Percentiles rank a stretch among this genome's conserved stretches.
Conservation (phyloP, 768 basidiomycete genomes). For the Leccinum boreale region DNA sequence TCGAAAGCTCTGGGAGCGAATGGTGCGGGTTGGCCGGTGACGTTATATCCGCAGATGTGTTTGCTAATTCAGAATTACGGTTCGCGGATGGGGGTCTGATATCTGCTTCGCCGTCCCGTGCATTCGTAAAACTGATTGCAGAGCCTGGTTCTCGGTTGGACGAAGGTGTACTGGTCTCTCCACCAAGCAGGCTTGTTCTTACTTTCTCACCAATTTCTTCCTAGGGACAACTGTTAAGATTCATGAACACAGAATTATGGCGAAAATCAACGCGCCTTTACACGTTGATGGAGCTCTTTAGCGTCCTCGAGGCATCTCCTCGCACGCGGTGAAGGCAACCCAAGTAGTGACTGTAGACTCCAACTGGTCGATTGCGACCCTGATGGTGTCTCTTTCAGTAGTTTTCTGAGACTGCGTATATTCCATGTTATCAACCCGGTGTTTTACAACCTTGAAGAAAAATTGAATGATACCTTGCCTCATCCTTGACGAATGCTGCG, state of each 20-base stretch:
- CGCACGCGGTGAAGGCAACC: conserved; percentile 5
- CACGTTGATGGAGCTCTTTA: background rate
- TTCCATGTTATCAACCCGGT: background rate
- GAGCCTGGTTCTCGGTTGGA: background rate
- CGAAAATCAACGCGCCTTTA: conserved; percentile 1
- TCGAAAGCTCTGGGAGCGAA: background rate
- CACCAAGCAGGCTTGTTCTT: background rate
- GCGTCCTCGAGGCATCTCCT: conserved; percentile 2
- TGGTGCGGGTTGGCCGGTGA: background rate
- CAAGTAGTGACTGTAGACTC: background rate
- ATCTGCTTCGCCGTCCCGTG: background rate
- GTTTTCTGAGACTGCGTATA: background rate
- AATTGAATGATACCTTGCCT: background rate
- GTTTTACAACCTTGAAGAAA: background rate
- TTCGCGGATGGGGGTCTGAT: background rate
- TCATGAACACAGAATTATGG: background rate
- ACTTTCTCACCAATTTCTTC: background rate
- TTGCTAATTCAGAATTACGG: background rate
- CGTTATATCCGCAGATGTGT: background rate
- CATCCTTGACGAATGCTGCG: background rate
- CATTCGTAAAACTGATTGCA: background rate
- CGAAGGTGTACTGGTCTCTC: background rate
- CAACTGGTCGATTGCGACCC: background rate
- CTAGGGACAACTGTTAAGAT: conserved; percentile 2
- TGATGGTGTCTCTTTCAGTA: background rate